Evolutionary conservation across 2,329 filamentous ascomycete genomes (phyloP).

Genomic region (Curvularia hawaiiensis): DNA sequence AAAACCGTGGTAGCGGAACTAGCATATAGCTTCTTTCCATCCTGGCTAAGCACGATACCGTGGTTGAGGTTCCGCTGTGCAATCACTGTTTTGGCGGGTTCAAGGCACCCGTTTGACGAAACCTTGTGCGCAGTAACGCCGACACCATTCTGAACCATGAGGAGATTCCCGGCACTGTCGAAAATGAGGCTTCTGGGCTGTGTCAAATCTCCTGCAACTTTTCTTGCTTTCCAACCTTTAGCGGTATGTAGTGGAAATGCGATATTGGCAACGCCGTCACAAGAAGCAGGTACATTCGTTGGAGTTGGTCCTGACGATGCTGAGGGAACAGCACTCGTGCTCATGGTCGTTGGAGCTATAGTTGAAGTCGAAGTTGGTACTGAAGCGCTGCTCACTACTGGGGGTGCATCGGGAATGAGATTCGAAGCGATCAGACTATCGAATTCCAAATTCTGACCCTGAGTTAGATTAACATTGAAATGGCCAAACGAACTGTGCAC

Average conservation of each 20-base stretch:
- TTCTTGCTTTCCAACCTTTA: too few relatives aligned
- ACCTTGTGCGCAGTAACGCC: slow-evolving; percentile 50
- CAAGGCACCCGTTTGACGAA: slow-evolving; percentile 41
- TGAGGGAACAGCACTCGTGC: too few relatives aligned
- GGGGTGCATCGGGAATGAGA: background rate
- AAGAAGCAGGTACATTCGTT: too few relatives aligned
- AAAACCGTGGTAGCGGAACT: slow-evolving; percentile 36
- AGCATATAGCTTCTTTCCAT: slow-evolving; percentile 39
- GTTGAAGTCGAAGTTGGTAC: too few relatives aligned
- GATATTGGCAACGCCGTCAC: too few relatives aligned
- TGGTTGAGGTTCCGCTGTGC: slow-evolving; percentile 37
- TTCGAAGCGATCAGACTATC: background rate
- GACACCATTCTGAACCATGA: slow-evolving; percentile 47
- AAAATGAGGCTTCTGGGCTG: slow-evolving; percentile 49
- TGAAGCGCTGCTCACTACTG: background rate
- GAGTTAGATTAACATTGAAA: background rate
- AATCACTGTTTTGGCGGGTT: slow-evolving; percentile 27
- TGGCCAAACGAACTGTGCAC: background rate
- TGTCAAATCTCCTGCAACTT: too few relatives aligned
- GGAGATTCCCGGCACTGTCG: slow-evolving; percentile 48
- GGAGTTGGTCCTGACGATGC: too few relatives aligned
- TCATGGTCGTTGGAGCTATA: too few relatives aligned
- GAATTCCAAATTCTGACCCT: background rate
- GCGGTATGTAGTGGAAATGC: too few relatives aligned
- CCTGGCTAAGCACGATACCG: slow-evolving; percentile 32